Evolutionary conservation across 1,284 basidiomycete genomes (phyloP).

Genomic region (Austroboletus novae-zelandiae): DNA sequence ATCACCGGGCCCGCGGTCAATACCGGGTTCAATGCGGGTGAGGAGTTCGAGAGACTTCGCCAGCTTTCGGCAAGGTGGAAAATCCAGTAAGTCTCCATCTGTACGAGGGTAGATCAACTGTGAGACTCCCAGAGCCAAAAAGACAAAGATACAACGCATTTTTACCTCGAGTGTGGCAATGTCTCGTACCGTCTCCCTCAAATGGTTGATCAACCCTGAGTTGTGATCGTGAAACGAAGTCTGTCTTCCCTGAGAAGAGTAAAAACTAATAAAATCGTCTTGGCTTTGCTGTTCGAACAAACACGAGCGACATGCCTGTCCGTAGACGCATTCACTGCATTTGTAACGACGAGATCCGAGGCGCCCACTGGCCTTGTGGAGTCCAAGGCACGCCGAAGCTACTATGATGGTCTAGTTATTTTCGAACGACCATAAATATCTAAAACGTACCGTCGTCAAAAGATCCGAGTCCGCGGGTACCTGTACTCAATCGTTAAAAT

Average conservation of each 20-base stretch:
- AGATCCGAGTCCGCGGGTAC: conserved; percentile 54
- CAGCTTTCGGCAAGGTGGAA: conserved; percentile 71
- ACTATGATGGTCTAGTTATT: conserved; percentile 7
- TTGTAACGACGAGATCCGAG: conserved; percentile 40
- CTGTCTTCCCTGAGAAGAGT: conserved; percentile 80
- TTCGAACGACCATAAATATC: background rate
- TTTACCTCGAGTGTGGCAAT: conserved; percentile 68
- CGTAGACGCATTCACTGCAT: conserved; percentile 68
- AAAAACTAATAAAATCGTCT: conserved; percentile 53
- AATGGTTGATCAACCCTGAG: conserved; percentile 55
- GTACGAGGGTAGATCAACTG: background rate
- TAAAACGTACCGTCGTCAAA: conserved; percentile 42
- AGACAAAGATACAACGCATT: conserved; percentile 1
- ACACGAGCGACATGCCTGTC: conserved; percentile 53
- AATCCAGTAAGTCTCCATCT: conserved; percentile 85
- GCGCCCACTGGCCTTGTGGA: conserved; percentile 42
- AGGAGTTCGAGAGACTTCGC: conserved; percentile 31
- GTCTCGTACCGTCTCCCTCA: conserved; percentile 48
- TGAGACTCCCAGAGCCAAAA: background rate
- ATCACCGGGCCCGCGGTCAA: conserved; percentile 44
- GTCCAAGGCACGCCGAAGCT: conserved; percentile 51
- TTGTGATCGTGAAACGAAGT: conserved; percentile 81
- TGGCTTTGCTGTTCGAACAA: conserved; percentile 2
- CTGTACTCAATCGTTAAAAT: conserved; percentile 32
- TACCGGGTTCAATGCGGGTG: conserved; percentile 34